phyloP scores from a whole-genome alignment of 2,329 filamentous ascomycete species.

The Plectosphaerella cucumerina region DNA sequence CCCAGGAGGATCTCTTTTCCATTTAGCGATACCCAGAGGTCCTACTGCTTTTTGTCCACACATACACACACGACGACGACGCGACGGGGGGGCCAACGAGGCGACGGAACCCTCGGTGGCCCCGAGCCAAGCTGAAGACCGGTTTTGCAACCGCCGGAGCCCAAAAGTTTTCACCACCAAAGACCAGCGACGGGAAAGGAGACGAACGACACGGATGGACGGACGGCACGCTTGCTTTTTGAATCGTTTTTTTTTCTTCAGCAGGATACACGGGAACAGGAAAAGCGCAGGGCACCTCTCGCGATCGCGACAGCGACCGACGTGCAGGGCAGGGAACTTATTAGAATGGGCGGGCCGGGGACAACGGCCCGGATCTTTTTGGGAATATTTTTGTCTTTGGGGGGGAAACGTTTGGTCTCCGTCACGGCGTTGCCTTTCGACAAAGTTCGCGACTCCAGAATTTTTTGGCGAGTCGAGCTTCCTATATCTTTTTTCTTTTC shows the following conservation, averaged over 20 bases:
- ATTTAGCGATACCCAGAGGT: slow-evolving; percentile 12
- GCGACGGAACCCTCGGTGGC: slow-evolving; percentile 3
- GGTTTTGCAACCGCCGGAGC: neutral
- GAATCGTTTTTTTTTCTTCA: neutral
- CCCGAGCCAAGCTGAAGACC: neutral
- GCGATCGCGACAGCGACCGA: slow-evolving; percentile 2
- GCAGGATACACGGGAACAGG: no score
- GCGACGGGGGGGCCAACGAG: slow-evolving; percentile 2
- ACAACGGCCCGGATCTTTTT: slow-evolving; percentile 2
- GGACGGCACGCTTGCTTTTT: slow-evolving; percentile 10
- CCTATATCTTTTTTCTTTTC: neutral
- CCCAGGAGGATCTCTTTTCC: slow-evolving; percentile 10
- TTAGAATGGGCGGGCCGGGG: neutral
- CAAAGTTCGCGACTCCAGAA: slow-evolving; percentile 3
- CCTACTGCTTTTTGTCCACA: neutral
- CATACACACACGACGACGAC: neutral
- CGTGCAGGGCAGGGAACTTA: slow-evolving; percentile 5
- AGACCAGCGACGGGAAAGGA: slow-evolving; percentile 5
- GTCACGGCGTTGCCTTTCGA: neutral
- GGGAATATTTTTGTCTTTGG: neutral
- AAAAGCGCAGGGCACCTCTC: neutral
- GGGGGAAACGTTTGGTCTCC: neutral
- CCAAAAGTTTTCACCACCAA: slow-evolving; percentile 1
- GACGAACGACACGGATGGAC: slow-evolving; percentile 11
- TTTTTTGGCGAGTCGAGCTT: slow-evolving; percentile 2